Evolutionary conservation across 495 filamentous ascomycete species (phyloP), one percentile per base, ranked within the genome.

Genomic region (Thozetella sp.): DNA sequence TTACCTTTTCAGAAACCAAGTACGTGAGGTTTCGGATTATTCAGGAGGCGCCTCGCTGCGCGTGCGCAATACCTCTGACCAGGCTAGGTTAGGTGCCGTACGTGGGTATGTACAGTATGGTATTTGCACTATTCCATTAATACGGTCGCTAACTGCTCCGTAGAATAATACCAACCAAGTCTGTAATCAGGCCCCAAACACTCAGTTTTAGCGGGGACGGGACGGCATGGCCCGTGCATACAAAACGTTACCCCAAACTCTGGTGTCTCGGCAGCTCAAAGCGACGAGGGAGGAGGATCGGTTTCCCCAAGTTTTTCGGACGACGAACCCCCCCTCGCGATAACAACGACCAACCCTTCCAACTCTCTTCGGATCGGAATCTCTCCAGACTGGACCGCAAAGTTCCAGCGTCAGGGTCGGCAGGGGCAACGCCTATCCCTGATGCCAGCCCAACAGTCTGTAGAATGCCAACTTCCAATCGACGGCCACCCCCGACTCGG

Each of bases 391-490:
- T 15, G 30, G 6, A 37, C 30, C 15, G 15, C 30, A 37, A 37
- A 37, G 6, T 37, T 37, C 30, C 6, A 37, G 30, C 6, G 6
- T 20, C n/a, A 22, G 37, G 19, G 26, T 22, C 2, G 27, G 53
- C 53, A 46, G 27, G 37, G 53, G 26, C 55, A 50, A 24, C 20
- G 22, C 46, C 20, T 20, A 53, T 43, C 50, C 37, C 27, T 40
- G 10, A 37, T 53, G 25, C 40, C 30, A 57, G 46, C 25, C 53
- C 27, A 12, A 20, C 24, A 43, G 60, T 62, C 60, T 67, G 70
- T 67, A 15, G 30, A 37, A 73, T 73, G 71, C 61, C 56, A 53
- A 56, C 48, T 52, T 20, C 27, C 6, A 37, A 37, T 55, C 26
- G 12, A 40, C 53, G 25, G 26, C 51, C 22, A 54, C 22, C 6